Conservation (phyloP, 495 filamentous ascomycete species). For the Lentithecium fluviatile region DNA sequence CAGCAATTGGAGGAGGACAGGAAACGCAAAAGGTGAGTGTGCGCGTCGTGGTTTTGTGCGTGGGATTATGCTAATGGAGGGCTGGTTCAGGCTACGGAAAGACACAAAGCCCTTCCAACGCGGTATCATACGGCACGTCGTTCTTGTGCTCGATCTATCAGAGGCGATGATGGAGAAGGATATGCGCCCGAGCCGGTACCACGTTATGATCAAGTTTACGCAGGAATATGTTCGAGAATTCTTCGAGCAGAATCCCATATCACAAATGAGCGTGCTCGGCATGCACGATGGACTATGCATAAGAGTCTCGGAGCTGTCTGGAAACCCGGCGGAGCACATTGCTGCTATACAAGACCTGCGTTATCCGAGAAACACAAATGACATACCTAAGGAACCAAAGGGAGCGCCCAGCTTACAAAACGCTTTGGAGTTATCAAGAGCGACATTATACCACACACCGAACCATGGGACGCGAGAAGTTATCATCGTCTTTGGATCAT, state of each 20-base stretch:
- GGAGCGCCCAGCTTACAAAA: conserved; percentile 92
- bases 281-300: conserved; percentile 87
- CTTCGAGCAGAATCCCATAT: conserved; percentile 99
- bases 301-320: conserved; percentile 81
- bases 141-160: conserved; percentile 89
- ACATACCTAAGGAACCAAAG: conserved; percentile 68
- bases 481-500: conserved; percentile 85
- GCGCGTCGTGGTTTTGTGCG: not conserved
- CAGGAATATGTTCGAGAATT: conserved; percentile 88
- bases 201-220: conserved; percentile 78
- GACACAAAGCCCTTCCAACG: conserved; percentile 94
- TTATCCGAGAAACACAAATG: conserved; percentile 26
- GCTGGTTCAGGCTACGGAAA: conserved; percentile 63
- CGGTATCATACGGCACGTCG: conserved; percentile 92
- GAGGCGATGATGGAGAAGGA: conserved; percentile 95
- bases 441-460: conserved; percentile 84
- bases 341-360: conserved; percentile 68
- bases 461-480: conserved; percentile 91
- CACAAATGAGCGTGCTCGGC: conserved; percentile 84
- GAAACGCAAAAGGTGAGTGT: conserved; percentile 69
- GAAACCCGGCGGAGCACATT: conserved; percentile 87
- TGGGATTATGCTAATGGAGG: conserved; percentile 5
- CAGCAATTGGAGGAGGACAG: conserved; percentile 67
- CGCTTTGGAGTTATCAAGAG: conserved; percentile 89
- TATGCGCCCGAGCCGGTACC: conserved; percentile 79